Conservation (phyloP, 2,329 filamentous ascomycete species). For the Raffaelea albimanens region DNA sequence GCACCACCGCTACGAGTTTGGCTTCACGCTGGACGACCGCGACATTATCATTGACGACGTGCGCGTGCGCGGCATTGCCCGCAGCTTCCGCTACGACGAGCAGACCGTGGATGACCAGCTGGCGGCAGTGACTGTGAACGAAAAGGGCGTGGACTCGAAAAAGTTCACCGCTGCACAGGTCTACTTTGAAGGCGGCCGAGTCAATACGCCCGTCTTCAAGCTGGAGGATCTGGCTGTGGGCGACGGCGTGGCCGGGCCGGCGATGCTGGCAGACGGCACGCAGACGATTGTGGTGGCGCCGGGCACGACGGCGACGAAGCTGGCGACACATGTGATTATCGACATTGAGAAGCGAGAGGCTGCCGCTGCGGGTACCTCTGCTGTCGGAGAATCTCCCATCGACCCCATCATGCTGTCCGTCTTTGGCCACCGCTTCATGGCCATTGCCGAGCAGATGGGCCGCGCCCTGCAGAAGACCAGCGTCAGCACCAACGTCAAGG, state of each 20-base stretch:
- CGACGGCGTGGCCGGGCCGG: conserved; percentile 66
- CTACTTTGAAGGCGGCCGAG: conserved; percentile 75
- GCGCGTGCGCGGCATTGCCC: conserved; percentile 78
- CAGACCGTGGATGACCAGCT: conserved; percentile 81
- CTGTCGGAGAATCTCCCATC: conserved; percentile 24
- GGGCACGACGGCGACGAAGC: conserved; percentile 62
- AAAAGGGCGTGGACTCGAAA: conserved; percentile 29
- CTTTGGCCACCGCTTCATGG: conserved; percentile 77
- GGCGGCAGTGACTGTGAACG: conserved; percentile 52
- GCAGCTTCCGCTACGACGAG: conserved; percentile 70
- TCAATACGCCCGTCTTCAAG: conserved; percentile 73
- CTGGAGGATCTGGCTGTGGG: conserved; percentile 65
- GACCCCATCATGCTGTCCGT: conserved; percentile 72
- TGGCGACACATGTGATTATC: conserved; percentile 83
- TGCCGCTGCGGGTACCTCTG: conserved; percentile 4
- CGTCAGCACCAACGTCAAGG: conserved; percentile 73
- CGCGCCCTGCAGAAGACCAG: conserved; percentile 69
- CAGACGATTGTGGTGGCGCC: conserved; percentile 91
- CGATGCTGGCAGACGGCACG: conserved; percentile 76
- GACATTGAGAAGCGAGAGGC: conserved; percentile 54
- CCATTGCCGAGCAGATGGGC: conserved; percentile 78
- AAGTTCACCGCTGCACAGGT: conserved; percentile 59
- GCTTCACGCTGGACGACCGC: conserved; percentile 73
- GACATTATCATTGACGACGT: conserved; percentile 90
- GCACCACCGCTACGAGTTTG: conserved; percentile 88